Base-by-base conservation (phyloP, 371 early-diverging fungal species). In the Mycotypha africana region DNA sequence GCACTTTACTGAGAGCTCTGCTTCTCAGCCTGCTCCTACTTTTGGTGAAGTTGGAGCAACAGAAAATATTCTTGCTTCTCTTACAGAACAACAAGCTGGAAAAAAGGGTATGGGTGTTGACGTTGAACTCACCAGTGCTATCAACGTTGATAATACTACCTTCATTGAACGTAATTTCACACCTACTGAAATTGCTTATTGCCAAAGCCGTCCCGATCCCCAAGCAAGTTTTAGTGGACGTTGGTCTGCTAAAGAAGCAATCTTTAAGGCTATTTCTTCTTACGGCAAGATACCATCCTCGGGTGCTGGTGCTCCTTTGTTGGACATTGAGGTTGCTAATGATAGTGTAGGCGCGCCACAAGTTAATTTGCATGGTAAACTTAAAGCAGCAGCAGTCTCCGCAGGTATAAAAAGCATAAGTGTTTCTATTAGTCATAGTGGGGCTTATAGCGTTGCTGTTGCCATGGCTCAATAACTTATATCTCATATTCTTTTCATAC, bases 241-340 rank as follows among this genome's bases (percentile, higher is more conserved):
- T 17, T 95, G 96, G 95, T 90, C 92, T 7, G 97, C 97, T 47
- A 96, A 96, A 79, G 97, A 96, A 67, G 91, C 97, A 2, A 92
- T 93, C 12, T 81, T 96, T 65, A 96, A 96, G 82, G 94, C 97
- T 4, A 83, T 96, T 34, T 82, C 85, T 30, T 87, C 88, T 9
- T 70, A 76, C 33, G 62, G 71, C 16, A 72, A 74, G 34, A 89
- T 93, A 26, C 82, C 85, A 78, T 79, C 81, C 15, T 66, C 82
- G 44, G 95, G 95, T 19, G 84, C 88, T 14, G 96, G 70, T 15
- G 96, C 95, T 2, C 91, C 95, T 16, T 62, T 96, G 40, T 79
- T 70, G 10, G 96, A 95, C 33, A 94, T 96, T 64, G 97, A 96
- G 70, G 84, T 96, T 32, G 47, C 80, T 32, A 48, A 61, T 3